A percentile compares a stretch with the other conserved stretches of the same genome.
Evolutionary conservation across 1,139 yeast genomes (phyloP).

Genomic region (Sugiyamaella neomexicana): DNA sequence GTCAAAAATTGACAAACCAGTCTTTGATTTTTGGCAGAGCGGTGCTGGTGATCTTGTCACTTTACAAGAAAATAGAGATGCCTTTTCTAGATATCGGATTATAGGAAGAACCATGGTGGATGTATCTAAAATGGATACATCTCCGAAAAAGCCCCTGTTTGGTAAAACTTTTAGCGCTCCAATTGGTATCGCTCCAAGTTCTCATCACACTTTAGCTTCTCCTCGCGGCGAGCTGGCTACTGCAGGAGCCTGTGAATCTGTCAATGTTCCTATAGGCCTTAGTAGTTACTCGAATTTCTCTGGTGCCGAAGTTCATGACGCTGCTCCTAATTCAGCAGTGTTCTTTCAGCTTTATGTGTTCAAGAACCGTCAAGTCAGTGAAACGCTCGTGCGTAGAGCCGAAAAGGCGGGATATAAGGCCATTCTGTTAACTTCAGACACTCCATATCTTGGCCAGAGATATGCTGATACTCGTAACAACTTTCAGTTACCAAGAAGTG

Average conservation of each 20-base stretch:
- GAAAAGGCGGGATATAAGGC: conserved; percentile 57
- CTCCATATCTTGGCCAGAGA: conserved; percentile 62
- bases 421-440: conserved; percentile 62
- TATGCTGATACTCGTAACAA: conserved; percentile 52
- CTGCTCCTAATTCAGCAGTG: conserved; percentile 35
- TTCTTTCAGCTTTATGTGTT: conserved; percentile 49
- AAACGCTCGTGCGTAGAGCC: conserved; percentile 48
- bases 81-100: conserved; percentile 37
- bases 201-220: conserved; percentile 61
- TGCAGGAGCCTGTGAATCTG: conserved; percentile 35
- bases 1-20: conserved; percentile 15
- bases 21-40: conserved; percentile 37
- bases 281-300: conserved; percentile 37
- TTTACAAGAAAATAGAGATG: conserved; percentile 34
- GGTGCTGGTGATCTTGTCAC: conserved; percentile 39
- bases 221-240: conserved; percentile 57
- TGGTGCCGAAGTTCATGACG: conserved; percentile 36
- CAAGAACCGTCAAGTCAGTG: conserved; percentile 46
- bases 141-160: conserved; percentile 41
- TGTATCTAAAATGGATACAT: conserved; percentile 42
- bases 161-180: conserved; percentile 50
- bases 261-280: conserved; percentile 38
- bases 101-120: conserved; percentile 48
- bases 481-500: conserved; percentile 43
- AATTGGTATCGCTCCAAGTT: conserved; percentile 63